These are phyloP conservation scores for Penicillium sp. DNA, from an alignment of 2,329 filamentous ascomycete species.

Conservation along the genomic window DNA sequence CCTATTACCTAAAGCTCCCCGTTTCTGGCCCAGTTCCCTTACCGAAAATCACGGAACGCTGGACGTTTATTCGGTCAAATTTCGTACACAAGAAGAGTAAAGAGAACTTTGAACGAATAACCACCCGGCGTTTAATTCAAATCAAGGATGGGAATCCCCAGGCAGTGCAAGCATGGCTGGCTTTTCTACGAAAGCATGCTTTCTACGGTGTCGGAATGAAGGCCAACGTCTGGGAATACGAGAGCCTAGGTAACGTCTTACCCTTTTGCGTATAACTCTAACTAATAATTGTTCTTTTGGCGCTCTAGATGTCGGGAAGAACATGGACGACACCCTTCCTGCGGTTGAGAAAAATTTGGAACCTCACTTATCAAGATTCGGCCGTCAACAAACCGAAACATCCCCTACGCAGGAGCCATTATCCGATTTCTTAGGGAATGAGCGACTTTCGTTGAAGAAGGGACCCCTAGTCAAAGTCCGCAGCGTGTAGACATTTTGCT, in stretches of 20 bases:
- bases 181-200: constrained; percentile 87
- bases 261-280: no score
- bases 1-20: constrained; percentile 89
- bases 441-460: constrained; percentile 42
- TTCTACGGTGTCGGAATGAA: constrained; percentile 99
- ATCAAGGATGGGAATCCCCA: constrained; percentile 91
- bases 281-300: no score
- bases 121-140: constrained; percentile 82
- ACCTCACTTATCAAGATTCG: constrained; percentile 47
- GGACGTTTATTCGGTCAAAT: constrained; percentile 86
- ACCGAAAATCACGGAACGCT: constrained; percentile 84
- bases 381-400: constrained; percentile 41
- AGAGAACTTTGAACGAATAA: constrained; percentile 96
- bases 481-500: constrained; percentile 25
- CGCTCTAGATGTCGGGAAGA: constrained; percentile 43
- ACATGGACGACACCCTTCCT: constrained; percentile 44
- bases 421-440: constrained; percentile 42
- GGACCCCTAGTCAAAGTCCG: constrained; percentile 41
- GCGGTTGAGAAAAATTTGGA: constrained; percentile 48
- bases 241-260: constrained; percentile 64
- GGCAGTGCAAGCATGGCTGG: constrained; percentile 87
- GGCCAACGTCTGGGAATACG: constrained; percentile 93
- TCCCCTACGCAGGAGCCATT: constrained; percentile 31
- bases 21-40: constrained; percentile 85
- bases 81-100: constrained; percentile 98